Evolutionary conservation across 768 basidiomycete species (phyloP).

Genomic region (Lentinula aciculospora): DNA sequence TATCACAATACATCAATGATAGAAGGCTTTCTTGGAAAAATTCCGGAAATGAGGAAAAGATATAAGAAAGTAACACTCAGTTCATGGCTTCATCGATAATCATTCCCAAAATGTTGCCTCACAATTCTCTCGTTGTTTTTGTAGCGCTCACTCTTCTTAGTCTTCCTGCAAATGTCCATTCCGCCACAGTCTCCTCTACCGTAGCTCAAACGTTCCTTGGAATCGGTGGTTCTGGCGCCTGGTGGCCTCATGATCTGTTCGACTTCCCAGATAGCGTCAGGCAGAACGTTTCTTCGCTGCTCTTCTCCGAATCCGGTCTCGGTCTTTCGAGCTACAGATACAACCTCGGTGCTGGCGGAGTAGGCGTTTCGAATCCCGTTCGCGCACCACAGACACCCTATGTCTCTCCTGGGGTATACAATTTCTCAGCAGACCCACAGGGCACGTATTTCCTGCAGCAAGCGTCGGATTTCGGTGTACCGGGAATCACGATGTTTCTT

Average conservation of each 20-base stretch:
- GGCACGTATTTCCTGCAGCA: constrained; percentile 35
- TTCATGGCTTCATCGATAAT: neutral
- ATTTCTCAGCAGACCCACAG: constrained; percentile 32
- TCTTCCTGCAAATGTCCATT: neutral
- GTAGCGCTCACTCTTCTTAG: neutral
- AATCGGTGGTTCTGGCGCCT: constrained; percentile 40
- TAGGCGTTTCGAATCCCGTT: constrained; percentile 31
- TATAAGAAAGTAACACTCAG: neutral
- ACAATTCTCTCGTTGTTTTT: neutral
- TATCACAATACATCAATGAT: neutral
- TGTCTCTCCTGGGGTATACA: constrained; percentile 31
- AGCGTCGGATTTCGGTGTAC: constrained; percentile 29
- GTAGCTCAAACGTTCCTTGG: constrained; percentile 17
- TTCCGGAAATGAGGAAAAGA: neutral
- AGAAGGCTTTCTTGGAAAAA: neutral
- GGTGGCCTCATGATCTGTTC: constrained; percentile 40
- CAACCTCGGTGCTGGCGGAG: constrained; percentile 38
- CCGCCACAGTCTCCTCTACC: constrained; percentile 9
- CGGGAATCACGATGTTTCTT: constrained; percentile 34
- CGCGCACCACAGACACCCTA: constrained; percentile 32
- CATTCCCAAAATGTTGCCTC: constrained; percentile 3
- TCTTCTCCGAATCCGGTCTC: constrained; percentile 31
- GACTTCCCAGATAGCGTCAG: constrained; percentile 32
- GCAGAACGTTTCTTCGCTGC: constrained; percentile 32
- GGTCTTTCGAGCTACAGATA: constrained; percentile 37